Evolutionary conservation across 2,329 filamentous ascomycete species (phyloP), one percentile per base, ranked within the genome.

Genomic region (Endoconidiophora polonica): DNA sequence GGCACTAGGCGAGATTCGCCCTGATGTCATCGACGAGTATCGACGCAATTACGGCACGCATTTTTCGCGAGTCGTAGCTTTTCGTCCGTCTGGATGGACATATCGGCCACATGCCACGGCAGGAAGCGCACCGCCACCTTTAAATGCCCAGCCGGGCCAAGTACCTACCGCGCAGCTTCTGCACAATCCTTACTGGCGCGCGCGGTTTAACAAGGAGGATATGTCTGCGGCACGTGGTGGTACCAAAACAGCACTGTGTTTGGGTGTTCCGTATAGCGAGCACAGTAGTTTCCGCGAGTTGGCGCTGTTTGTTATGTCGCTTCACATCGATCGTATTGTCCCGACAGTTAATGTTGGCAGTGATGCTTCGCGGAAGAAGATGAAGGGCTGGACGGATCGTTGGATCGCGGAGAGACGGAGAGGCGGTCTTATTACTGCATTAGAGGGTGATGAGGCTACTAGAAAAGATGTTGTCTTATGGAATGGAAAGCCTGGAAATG

Each of bases 261-360:
- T 93, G 57, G 88, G 86, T 0, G 91, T 96, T 2, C 91, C 91
- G 2, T 98, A 98, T 62, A 88, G 82, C 47, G 91, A 98, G 66
- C 91, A 98, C 63, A 91, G 84, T 62, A 93, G 85, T 54, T 98
- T 98, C 61, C 74, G 90, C 39, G 91, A 98, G 68, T 65, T 98
- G 60, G 90, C 86, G 0, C 81, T 96, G 74, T 98, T 98, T 61
- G 77, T 90, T 57, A 91, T 91, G 71, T 77, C 81, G 18, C 62
- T 98, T 62, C 70, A 84, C 51, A 93, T 98, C 56, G 87, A 90
- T 55, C 85, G 81, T 64, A 76, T 98, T 5, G 82, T 98, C 14
- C 91, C 91, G 0, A 98, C 91, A 0, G 91, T 98, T 3, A 96
- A 98, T 52, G 74, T 81, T 1, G 77, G 76, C 1, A 79, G 71